phyloP scores from a whole-genome alignment of 73 alveolate species.

The Chromera velia region DNA sequence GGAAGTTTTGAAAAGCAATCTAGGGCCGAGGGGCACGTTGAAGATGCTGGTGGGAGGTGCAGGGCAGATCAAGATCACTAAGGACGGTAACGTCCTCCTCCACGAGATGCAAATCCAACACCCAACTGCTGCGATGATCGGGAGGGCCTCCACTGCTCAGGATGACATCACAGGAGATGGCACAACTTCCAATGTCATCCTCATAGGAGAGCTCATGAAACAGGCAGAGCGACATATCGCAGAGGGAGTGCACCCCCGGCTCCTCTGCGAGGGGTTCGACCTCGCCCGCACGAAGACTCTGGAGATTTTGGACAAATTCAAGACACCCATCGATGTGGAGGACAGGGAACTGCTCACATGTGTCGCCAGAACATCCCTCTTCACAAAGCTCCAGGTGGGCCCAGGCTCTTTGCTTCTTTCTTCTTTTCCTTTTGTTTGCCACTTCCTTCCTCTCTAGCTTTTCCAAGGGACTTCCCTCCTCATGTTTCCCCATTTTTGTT shows the following conservation, averaged over 20 bases:
- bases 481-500: background rate
- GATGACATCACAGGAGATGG: conserved; percentile 96
- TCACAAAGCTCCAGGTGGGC: conserved; percentile 76
- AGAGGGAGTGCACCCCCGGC: conserved; percentile 93
- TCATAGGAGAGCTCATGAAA: conserved; percentile 86
- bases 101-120: conserved; percentile 93
- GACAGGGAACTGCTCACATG: conserved; percentile 82
- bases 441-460: no score
- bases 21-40: conserved; percentile 92
- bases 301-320: conserved; percentile 57
- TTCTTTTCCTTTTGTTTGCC: no score
- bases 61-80: conserved; percentile 93
- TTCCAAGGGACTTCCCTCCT: no score
- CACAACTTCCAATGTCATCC: conserved; percentile 86
- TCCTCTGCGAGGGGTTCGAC: conserved; percentile 79
- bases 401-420: no score
- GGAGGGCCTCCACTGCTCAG: conserved; percentile 96
- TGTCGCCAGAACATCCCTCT: conserved; percentile 82
- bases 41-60: conserved; percentile 98
- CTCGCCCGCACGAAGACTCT: conserved; percentile 71
- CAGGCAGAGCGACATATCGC: conserved; percentile 80
- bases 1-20: conserved; percentile 80
- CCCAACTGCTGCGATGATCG: conserved; percentile 98
- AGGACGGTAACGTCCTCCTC: conserved; percentile 90
- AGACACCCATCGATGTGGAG: background rate